These are phyloP conservation scores for Nitzschia sp. DNA, from an alignment of 108 stramenopile species.

Conservation along the genomic window DNA sequence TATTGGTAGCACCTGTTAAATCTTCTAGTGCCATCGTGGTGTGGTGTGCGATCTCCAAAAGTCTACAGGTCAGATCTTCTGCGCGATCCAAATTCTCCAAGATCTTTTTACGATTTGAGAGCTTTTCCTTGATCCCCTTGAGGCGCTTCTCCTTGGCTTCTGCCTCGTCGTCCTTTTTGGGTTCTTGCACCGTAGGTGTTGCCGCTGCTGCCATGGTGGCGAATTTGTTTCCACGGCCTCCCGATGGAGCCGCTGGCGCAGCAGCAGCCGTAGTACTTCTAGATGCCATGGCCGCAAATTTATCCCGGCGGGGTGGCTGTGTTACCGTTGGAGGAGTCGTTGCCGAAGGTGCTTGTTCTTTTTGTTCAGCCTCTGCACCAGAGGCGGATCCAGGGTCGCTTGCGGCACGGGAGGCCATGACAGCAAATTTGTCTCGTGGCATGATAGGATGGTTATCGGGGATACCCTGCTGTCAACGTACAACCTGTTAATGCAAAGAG, in stretches of 20 bases:
- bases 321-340: not conserved
- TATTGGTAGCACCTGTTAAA: constrained; percentile 4
- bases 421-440: constrained; percentile 40
- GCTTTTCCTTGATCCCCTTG: constrained; percentile 6
- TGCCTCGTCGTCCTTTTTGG: constrained; percentile 3
- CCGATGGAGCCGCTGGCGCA: not conserved
- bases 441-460: constrained; percentile 4
- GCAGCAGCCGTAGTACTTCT: constrained; percentile 1
- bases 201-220: constrained; percentile 27
- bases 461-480: too few relatives aligned
- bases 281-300: constrained; percentile 37
- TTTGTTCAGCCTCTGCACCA: not conserved
- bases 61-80: constrained; percentile 34
- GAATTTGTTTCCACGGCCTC: constrained; percentile 31
- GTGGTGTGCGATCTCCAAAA: constrained; percentile 27
- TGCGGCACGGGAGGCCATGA: constrained; percentile 18
- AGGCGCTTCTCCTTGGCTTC: constrained; percentile 9
- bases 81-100: constrained; percentile 37
- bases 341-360: too few relatives aligned
- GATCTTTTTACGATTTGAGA: constrained; percentile 27
- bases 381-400: too few relatives aligned
- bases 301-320: constrained; percentile 27
- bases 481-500: too few relatives aligned
- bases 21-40: constrained; percentile 36
- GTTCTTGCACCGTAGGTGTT: not conserved